These are phyloP conservation scores for Cudoniella acicularis DNA, from an alignment of 495 filamentous ascomycete genomes.

Conservation along the genomic window DNA sequence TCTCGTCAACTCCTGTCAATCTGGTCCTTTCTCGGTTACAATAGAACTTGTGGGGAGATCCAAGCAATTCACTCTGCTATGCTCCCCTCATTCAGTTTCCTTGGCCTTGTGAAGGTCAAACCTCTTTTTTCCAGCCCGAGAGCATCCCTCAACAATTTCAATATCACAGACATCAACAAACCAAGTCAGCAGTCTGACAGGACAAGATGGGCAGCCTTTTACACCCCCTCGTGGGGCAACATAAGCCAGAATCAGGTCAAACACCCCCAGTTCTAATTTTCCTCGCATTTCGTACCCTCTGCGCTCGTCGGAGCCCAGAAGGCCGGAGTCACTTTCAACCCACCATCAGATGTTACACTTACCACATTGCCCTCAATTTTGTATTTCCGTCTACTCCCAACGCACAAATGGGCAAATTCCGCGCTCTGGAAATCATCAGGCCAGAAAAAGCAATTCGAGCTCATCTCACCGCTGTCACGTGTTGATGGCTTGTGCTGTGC, in stretches of 20 bases:
- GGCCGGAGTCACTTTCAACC: background rate
- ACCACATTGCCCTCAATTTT: background rate
- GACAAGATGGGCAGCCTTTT: background rate
- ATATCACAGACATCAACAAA: background rate
- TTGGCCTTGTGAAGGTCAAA: too few species aligned
- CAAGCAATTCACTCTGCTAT: background rate
- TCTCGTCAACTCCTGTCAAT: conserved; percentile 4
- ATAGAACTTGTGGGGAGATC: background rate
- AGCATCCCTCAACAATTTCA: background rate
- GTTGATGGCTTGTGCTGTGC: conserved; percentile 1
- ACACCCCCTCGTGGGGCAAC: background rate
- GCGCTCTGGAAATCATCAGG: background rate
- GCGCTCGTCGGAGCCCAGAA: background rate
- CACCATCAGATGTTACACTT: background rate
- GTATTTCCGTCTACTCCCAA: background rate
- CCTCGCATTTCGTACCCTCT: background rate
- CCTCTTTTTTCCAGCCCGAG: background rate
- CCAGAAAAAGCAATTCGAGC: conserved; percentile 17
- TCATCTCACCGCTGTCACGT: conserved; percentile 25
- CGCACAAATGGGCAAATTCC: background rate
- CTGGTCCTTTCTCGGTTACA: too few species aligned
- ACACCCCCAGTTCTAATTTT: background rate
- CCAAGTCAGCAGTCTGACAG: background rate
- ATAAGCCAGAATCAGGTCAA: background rate
- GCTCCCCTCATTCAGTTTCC: background rate